Base-by-base conservation (phyloP, 2,329 filamentous ascomycete species). In the Pseudogymnoascus sp. region DNA sequence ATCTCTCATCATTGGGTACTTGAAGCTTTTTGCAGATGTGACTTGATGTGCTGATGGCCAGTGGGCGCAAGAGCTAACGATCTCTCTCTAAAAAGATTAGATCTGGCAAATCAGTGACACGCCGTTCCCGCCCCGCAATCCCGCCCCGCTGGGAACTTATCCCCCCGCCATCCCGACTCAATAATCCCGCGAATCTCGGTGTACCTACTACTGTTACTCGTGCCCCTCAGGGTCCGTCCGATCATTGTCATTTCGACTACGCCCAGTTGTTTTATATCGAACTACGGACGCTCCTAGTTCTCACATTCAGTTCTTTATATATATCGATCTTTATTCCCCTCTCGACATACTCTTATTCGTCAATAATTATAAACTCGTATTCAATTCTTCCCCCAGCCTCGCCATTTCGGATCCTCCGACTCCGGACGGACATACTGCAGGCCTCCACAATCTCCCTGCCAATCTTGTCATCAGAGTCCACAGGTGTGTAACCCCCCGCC, bases 71-170 rank as follows among this genome's bases (percentile, higher is more conserved):
- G n/a, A 9, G 50, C 50, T 57, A 57, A 57, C 28, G 10, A 33
- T 57, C 10, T 15, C 28, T 57, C 50, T 15, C 50, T 53, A n/a
- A 11, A 57, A 33, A 57, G 50, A 57, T 57, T 57, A 57, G 50
- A 57, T 57, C 44, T 33, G 17, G 28, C 50, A 57, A 57, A 57
- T 57, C 50, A 57, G n/a, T 57, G 17, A 13, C 26, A 10, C 26
- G 10, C 50, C 50, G 50, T 57, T 33, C 50, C 50, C 50, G 50
- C 50, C 50, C 50, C 50, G 50, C 50, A 57, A 57, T 57, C 50
- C 50, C 50, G 50, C 50, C 33, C 50, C 28, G 50, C 13, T 57
- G 50, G 42, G 17, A 53, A 57, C 50, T 33, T 31, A 19, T 19
- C 33, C 17, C 50, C 50, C 50, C 50, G 50, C 50, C 50, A 33